Evolutionary conservation across 139 green algal species (phyloP).

Genomic region (Trebouxia sp.): DNA sequence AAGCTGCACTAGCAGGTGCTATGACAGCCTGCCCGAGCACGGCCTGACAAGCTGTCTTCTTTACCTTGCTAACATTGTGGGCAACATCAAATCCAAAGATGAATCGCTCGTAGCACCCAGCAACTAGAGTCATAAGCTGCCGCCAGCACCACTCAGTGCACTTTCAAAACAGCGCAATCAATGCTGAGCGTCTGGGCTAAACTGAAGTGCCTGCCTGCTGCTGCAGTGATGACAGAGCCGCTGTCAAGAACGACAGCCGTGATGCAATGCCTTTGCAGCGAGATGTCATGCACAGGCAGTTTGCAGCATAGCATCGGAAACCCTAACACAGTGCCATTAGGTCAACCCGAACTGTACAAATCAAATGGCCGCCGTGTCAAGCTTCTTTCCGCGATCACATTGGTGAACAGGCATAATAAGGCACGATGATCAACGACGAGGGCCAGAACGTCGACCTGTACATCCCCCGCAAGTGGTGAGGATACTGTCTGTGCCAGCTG

Average conservation of each 20-base stretch:
- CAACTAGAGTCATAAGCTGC: constrained; percentile 54
- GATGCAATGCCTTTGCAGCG: too few relatives aligned
- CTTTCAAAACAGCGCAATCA: background rate
- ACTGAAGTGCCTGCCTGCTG: background rate
- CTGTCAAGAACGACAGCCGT: background rate
- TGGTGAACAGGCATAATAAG: background rate
- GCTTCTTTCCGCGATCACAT: background rate
- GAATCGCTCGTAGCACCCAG: constrained; percentile 84
- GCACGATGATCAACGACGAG: constrained; percentile 92
- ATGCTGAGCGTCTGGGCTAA: background rate
- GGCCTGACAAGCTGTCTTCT: background rate
- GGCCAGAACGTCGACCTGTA: constrained; percentile 96
- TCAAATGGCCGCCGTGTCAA: background rate
- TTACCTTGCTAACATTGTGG: background rate
- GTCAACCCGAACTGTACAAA: background rate
- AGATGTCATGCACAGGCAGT: too few relatives aligned
- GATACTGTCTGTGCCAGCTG: too few relatives aligned
- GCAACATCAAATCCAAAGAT: constrained; percentile 67
- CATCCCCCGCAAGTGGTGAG: constrained; percentile 98
- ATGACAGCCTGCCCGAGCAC: too few relatives aligned
- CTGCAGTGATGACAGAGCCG: background rate
- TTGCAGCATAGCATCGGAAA: background rate
- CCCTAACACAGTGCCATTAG: background rate
- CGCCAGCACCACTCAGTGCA: background rate
- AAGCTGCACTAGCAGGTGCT: too few relatives aligned